These are phyloP conservation scores for Penicillium taxi DNA, from an alignment of 495 filamentous ascomycete genomes.

Conservation along the genomic window DNA sequence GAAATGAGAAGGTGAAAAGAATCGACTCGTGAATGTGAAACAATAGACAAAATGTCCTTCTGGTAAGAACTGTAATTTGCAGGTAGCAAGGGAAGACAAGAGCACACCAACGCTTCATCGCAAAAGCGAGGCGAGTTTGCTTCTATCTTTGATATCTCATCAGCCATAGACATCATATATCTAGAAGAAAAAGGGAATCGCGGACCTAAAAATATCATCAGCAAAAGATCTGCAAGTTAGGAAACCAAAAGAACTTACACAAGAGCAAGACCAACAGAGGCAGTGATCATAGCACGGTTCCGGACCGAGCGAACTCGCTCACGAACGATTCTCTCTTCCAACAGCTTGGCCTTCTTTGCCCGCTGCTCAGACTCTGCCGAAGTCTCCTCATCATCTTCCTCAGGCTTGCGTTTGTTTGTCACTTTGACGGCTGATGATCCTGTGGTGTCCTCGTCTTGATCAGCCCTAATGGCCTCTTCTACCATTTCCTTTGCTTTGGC, in stretches of 20 bases:
- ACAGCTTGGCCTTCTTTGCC: conserved; percentile 66
- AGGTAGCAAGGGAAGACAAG: not conserved
- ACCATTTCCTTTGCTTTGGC: conserved; percentile 86
- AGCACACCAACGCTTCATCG: not conserved
- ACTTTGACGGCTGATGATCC: conserved; percentile 40
- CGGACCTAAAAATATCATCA: conserved; percentile 28
- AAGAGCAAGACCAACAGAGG: conserved; percentile 75
- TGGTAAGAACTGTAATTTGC: no score
- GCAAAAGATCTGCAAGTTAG: not conserved
- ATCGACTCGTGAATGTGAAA: not conserved
- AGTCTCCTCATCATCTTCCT: conserved; percentile 56
- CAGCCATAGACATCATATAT: not conserved
- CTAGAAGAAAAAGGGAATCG: conserved; percentile 43
- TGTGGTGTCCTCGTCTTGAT: conserved; percentile 29
- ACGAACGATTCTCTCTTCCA: conserved; percentile 68
- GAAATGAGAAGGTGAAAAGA: conserved; percentile 6
- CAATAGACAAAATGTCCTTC: not conserved
- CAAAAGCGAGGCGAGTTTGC: no score
- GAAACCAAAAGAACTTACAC: conserved; percentile 56
- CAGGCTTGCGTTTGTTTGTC: conserved; percentile 70
- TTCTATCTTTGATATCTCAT: no score
- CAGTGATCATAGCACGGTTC: conserved; percentile 75
- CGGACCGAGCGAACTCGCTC: conserved; percentile 75
- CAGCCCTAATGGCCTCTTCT: conserved; percentile 59
- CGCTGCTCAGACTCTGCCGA: conserved; percentile 40